phyloP scores from a whole-genome alignment of 202 grass and related monocot species.

The Bolboschoenoplectus hybrid region DNA sequence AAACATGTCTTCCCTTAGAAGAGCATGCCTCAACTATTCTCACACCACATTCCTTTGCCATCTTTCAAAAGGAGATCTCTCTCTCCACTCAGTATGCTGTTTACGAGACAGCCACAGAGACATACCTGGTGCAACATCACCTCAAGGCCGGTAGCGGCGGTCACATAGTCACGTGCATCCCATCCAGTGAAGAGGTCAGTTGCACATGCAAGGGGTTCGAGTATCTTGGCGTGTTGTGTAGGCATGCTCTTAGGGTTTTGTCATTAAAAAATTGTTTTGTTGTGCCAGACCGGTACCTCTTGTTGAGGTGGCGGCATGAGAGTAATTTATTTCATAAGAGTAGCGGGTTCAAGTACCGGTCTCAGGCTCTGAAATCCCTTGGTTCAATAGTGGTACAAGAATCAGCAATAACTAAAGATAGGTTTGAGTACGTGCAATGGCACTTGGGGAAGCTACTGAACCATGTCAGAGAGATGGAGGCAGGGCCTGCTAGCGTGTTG shows the following conservation, averaged over 20 bases:
- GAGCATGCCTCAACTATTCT: slow-evolving; percentile 52
- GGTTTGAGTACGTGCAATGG: slow-evolving; percentile 56
- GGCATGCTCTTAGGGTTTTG: slow-evolving; percentile 48
- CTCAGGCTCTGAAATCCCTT: slow-evolving; percentile 51
- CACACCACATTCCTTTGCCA: slow-evolving; percentile 48
- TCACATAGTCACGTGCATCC: slow-evolving; percentile 43
- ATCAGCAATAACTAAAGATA: slow-evolving; percentile 48
- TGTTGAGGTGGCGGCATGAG: slow-evolving; percentile 44
- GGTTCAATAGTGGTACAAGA: slow-evolving; percentile 54
- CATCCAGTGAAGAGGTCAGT: slow-evolving; percentile 45
- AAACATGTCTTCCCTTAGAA: slow-evolving; percentile 57
- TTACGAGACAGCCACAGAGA: slow-evolving; percentile 48
- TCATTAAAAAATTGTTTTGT: slow-evolving; percentile 57
- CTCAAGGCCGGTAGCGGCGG: slow-evolving; percentile 33
- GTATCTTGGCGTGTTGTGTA: slow-evolving; percentile 45
- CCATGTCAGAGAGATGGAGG: slow-evolving; percentile 53
- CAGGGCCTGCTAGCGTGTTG: slow-evolving; percentile 23
- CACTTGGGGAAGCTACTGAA: slow-evolving; percentile 48
- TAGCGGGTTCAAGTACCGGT: slow-evolving; percentile 49
- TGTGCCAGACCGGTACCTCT: slow-evolving; percentile 49
- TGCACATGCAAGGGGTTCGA: slow-evolving; percentile 57
- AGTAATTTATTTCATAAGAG: slow-evolving; percentile 46
- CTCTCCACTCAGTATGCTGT: slow-evolving; percentile 52
- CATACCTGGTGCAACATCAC: slow-evolving; percentile 51
- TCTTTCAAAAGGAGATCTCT: slow-evolving; percentile 56